Conservation (phyloP, 1,284 basidiomycete genomes). For the Naganishia liquefaciens region DNA sequence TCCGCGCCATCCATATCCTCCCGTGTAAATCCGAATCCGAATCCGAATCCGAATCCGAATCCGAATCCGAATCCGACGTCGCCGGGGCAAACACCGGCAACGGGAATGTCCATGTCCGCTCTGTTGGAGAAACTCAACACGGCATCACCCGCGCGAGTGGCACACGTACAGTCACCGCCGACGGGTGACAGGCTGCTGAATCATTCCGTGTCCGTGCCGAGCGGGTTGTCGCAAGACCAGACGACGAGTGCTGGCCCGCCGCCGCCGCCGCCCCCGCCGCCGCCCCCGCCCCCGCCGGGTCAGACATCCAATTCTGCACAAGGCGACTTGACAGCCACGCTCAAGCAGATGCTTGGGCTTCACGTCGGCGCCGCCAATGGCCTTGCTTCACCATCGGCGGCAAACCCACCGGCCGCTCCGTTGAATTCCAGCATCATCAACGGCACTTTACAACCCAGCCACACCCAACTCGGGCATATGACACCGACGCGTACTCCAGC, state of each 20-base stretch:
- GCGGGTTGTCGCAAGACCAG: background rate
- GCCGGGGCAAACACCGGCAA: slow-evolving; percentile 1
- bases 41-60: too few species aligned
- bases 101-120: slow-evolving; percentile 22
- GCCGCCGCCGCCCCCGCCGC: too few species aligned
- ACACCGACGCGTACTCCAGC: slow-evolving; percentile 15
- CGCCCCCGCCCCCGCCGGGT: too few species aligned
- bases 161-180: background rate
- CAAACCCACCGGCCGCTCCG: background rate
- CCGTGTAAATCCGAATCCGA: background rate
- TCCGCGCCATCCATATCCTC: background rate
- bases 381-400: too few species aligned
- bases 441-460: background rate
- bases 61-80: too few species aligned
- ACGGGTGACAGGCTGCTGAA: background rate
- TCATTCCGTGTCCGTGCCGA: slow-evolving; percentile 7
- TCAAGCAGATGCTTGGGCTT: too few species aligned
- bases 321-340: background rate
- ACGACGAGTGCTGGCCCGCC: background rate
- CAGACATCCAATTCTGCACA: background rate
- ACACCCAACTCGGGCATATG: background rate
- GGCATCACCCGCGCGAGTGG: too few species aligned
- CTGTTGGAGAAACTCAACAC: slow-evolving; percentile 11
- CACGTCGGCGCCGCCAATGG: too few species aligned
- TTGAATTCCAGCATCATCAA: background rate